phyloP scores from a whole-genome alignment of 1,284 basidiomycete genomes.

The Grifola frondosa region DNA sequence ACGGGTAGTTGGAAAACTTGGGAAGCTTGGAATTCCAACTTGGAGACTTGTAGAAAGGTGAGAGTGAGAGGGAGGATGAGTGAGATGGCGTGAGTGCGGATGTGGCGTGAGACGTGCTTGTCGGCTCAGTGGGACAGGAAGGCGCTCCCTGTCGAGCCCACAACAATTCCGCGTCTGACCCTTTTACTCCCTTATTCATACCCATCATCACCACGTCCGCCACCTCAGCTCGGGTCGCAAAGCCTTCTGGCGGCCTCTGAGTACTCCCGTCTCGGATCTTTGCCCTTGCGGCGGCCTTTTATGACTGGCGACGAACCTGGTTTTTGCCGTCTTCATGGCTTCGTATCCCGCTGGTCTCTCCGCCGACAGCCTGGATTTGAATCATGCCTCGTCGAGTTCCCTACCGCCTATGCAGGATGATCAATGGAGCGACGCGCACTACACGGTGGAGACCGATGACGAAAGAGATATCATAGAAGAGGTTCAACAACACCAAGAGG shows the following conservation, averaged over 20 bases:
- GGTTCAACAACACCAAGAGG: slow-evolving; percentile 26
- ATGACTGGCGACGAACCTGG: slow-evolving; percentile 2
- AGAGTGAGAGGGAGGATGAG: no score
- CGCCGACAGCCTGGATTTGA: slow-evolving; percentile 27
- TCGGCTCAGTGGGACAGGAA: no score
- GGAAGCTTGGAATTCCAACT: no score
- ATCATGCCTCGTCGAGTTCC: slow-evolving; percentile 20
- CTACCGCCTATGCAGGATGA: slow-evolving; percentile 31
- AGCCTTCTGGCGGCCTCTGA: slow-evolving; percentile 11
- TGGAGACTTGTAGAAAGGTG: no score
- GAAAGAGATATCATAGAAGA: slow-evolving; percentile 34
- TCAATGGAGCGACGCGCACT: slow-evolving; percentile 40
- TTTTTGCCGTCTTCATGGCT: slow-evolving; percentile 17
- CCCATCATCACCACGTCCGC: slow-evolving; percentile 4
- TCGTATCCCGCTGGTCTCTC: slow-evolving; percentile 29
- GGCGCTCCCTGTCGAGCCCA: no score
- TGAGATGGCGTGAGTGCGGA: no score
- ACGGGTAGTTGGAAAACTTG: no score
- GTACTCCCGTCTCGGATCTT: slow-evolving; percentile 1
- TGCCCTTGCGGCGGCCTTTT: no score
- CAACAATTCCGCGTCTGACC: no score
- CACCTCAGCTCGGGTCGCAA: slow-evolving; percentile 4
- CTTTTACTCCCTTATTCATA: neutral
- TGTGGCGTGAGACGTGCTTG: no score
- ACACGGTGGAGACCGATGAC: slow-evolving; percentile 38